phyloP scores from a whole-genome alignment of 805 yeast genomes.

The Debaryomyces castellii region DNA sequence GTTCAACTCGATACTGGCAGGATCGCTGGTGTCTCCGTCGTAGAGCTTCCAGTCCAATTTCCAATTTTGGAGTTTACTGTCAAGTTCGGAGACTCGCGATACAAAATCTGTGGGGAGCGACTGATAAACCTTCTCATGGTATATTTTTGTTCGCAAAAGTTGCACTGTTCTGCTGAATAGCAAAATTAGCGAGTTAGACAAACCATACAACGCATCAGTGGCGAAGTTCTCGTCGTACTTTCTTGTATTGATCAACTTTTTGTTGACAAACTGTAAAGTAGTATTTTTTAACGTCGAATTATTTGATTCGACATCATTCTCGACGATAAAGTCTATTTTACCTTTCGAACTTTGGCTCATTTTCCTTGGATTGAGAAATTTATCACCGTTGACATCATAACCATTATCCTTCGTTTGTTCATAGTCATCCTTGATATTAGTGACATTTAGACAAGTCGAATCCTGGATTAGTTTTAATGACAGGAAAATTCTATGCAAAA shows the following conservation, averaged over 20 bases:
- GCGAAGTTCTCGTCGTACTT: constrained; percentile 59
- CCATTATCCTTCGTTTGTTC: constrained; percentile 23
- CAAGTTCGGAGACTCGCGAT: constrained; percentile 26
- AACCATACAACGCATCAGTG: constrained; percentile 79
- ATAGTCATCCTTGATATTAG: constrained; percentile 35
- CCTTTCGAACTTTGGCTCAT: constrained; percentile 15
- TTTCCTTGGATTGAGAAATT: constrained; percentile 16
- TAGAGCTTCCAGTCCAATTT: constrained; percentile 69
- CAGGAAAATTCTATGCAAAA: constrained; percentile 75
- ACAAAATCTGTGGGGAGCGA: constrained; percentile 23
- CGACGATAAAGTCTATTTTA: constrained; percentile 25
- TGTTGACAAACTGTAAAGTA: constrained; percentile 42
- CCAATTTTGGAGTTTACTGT: constrained; percentile 61
- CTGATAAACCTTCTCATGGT: constrained; percentile 42
- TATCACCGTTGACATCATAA: constrained; percentile 37
- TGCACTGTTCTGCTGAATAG: constrained; percentile 73
- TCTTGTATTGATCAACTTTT: constrained; percentile 44
- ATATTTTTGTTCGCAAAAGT: constrained; percentile 60
- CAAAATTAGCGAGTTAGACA: constrained; percentile 76
- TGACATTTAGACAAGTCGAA: constrained; percentile 53
- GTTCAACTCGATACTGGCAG: constrained; percentile 8
- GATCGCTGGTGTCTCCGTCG: constrained; percentile 14
- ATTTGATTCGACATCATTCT: constrained; percentile 6
- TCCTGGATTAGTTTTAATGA: constrained; percentile 75
- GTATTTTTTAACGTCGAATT: constrained; percentile 13